phyloP scores from a whole-genome alignment of 371 early-diverging fungal species.

The Mortierella sp. region DNA sequence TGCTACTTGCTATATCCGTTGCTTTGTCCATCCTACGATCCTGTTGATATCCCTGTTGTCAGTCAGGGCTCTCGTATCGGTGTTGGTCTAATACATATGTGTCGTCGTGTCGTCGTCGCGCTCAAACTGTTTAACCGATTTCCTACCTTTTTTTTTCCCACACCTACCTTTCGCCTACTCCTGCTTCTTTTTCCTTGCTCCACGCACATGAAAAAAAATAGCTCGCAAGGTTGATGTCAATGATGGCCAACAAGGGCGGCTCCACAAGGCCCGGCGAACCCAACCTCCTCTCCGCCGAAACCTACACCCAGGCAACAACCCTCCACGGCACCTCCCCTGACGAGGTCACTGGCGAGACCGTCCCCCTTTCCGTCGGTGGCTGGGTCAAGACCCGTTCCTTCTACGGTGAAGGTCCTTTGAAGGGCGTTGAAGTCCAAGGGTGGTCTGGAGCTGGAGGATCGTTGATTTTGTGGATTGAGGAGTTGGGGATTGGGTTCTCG shows the following conservation, averaged over 20 bases:
- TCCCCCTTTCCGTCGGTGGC: conserved; percentile 41
- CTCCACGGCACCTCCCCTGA: conserved; percentile 5
- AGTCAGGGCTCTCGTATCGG: background rate
- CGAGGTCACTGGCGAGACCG: conserved; percentile 24
- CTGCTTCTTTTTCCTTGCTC: background rate
- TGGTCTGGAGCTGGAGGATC: conserved; percentile 75
- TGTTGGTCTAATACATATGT: background rate
- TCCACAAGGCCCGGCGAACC: conserved; percentile 63
- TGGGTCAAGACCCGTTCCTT: conserved; percentile 54
- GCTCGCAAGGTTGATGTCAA: conserved; percentile 75
- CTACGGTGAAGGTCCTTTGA: conserved; percentile 51
- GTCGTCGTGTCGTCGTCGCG: background rate
- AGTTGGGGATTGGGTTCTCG: conserved; percentile 66
- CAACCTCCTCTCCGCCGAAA: conserved; percentile 48
- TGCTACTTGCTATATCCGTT: background rate
- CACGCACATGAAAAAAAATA: conserved; percentile 12
- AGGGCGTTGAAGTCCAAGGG: conserved; percentile 61
- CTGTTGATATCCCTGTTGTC: background rate
- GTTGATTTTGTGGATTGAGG: conserved; percentile 67
- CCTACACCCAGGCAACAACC: conserved; percentile 51
- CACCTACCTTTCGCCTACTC: background rate
- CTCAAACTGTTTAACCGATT: conserved; percentile 13
- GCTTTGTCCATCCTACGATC: background rate
- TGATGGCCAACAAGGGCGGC: conserved; percentile 77
- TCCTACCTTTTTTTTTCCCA: background rate